Evolutionary conservation across 2,329 filamentous ascomycete species (phyloP).

Genomic region (Cladosporium sp.): DNA sequence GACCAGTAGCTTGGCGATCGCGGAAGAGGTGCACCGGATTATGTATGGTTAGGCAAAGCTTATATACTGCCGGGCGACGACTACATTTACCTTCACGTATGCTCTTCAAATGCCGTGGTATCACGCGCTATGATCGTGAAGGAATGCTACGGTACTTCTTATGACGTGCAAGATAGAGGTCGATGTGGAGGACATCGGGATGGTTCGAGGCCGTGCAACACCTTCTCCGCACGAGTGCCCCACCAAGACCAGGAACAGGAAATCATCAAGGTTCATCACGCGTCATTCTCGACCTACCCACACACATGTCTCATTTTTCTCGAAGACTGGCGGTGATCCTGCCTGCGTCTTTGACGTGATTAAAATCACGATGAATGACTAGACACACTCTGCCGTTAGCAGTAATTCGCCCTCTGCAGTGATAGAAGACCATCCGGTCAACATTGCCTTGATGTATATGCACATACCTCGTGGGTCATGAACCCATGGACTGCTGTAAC

Average conservation of each 20-base stretch:
- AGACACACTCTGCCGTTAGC: not conserved
- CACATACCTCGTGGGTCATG: not conserved
- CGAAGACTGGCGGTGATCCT: not conserved
- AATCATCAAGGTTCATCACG: conserved; percentile 1
- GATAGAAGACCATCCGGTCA: not conserved
- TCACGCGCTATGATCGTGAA: not conserved
- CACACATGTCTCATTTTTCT: not conserved
- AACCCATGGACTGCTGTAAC: not conserved
- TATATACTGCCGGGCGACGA: not conserved
- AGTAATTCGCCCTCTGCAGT: not conserved
- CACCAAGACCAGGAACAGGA: conserved; percentile 4
- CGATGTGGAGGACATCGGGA: conserved; percentile 10
- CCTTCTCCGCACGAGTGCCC: conserved; percentile 1
- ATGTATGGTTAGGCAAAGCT: conserved; percentile 44
- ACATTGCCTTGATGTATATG: not conserved
- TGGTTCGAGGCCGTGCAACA: not conserved
- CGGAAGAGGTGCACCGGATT: conserved; percentile 66
- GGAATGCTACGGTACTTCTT: not conserved
- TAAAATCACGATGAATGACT: not conserved
- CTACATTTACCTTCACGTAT: not conserved
- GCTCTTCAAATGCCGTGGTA: not conserved
- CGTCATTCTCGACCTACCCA: conserved; percentile 2
- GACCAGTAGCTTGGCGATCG: conserved; percentile 84
- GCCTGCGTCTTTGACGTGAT: not conserved
- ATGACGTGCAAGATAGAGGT: not conserved